These are phyloP conservation scores for Suillus alpinus DNA, from an alignment of 768 basidiomycete genomes.

Conservation along the genomic window DNA sequence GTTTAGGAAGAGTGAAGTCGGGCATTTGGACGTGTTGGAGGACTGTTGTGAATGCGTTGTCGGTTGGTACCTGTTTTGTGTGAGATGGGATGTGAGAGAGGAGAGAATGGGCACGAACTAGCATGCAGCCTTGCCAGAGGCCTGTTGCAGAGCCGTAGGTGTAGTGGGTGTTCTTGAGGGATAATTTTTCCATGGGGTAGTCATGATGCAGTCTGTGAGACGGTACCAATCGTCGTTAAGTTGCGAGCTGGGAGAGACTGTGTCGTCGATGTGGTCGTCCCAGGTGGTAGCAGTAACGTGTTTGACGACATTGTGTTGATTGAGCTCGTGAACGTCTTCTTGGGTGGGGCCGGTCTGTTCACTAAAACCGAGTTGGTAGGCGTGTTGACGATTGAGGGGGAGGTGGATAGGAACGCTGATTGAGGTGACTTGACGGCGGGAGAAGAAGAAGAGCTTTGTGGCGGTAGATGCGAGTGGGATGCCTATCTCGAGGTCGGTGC, in stretches of 20 bases:
- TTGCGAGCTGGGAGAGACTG: slow-evolving; percentile 36
- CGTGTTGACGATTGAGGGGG: slow-evolving; percentile 30
- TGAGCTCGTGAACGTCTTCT: slow-evolving; percentile 60
- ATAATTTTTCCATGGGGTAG: slow-evolving; percentile 31
- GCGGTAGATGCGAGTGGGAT: slow-evolving; percentile 51
- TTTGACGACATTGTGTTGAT: slow-evolving; percentile 39
- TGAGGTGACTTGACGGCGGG: slow-evolving; percentile 49
- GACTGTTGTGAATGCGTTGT: slow-evolving; percentile 13
- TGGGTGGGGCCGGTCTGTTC: slow-evolving; percentile 42
- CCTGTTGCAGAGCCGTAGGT: slow-evolving; percentile 52
- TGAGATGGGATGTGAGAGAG: background rate
- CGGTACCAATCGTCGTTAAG: slow-evolving; percentile 64
- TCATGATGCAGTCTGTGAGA: slow-evolving; percentile 43
- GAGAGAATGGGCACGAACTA: slow-evolving; percentile 42
- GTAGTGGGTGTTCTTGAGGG: slow-evolving; percentile 37
- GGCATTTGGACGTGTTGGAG: slow-evolving; percentile 24
- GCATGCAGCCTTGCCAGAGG: slow-evolving; percentile 60
- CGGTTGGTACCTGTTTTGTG: slow-evolving; percentile 19
- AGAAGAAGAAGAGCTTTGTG: slow-evolving; percentile 62
- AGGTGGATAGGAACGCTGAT: slow-evolving; percentile 42
- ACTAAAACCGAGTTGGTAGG: slow-evolving; percentile 20
- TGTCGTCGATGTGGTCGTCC: slow-evolving; percentile 25
- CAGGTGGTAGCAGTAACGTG: slow-evolving; percentile 14
- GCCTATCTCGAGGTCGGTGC: slow-evolving; percentile 22
- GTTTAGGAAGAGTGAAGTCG: slow-evolving; percentile 34